These are phyloP conservation scores for Leucocoprinus birnbaumii DNA, from an alignment of 768 basidiomycete genomes.

Conservation along the genomic window DNA sequence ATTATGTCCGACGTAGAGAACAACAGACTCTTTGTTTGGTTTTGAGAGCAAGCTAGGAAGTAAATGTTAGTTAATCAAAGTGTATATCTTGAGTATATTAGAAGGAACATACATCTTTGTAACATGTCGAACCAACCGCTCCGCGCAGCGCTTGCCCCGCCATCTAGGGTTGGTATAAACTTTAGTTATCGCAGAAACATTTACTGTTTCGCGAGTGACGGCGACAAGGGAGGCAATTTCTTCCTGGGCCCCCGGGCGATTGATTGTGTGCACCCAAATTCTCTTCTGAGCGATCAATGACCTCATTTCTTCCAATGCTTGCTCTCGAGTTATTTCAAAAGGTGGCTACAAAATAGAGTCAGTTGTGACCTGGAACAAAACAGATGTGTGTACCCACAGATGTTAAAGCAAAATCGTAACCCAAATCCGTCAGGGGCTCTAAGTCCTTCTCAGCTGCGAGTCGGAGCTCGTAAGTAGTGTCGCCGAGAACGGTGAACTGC, in stretches of 20 bases:
- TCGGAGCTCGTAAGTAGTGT: conserved; percentile 32
- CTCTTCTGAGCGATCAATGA: conserved; percentile 42
- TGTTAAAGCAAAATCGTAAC: conserved; percentile 52
- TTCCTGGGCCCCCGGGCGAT: conserved; percentile 13
- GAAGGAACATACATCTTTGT: conserved; percentile 44
- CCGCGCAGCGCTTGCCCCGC: conserved; percentile 56
- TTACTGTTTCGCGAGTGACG: conserved; percentile 57
- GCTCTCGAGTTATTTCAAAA: conserved; percentile 40
- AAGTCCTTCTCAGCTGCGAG: conserved; percentile 36
- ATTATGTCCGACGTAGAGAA: conserved; percentile 62
- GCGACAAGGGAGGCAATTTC: conserved; percentile 71
- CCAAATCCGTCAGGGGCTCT: conserved; percentile 42
- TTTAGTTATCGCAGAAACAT: conserved; percentile 65
- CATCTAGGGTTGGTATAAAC: conserved; percentile 59
- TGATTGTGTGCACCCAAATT: conserved; percentile 63
- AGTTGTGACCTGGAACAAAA: not conserved
- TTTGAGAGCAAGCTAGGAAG: conserved; percentile 15
- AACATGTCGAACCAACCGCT: conserved; percentile 59
- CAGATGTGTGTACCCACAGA: conserved; percentile 41
- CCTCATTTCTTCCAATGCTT: conserved; percentile 49
- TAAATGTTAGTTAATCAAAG: conserved; percentile 23
- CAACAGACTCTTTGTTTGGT: conserved; percentile 42
- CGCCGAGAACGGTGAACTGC: conserved; percentile 15
- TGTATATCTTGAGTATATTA: not conserved
- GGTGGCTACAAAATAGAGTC: conserved; percentile 40